A percentile compares a stretch with the other conserved stretches of the same genome.
Conservation (phyloP, 1,284 basidiomycete species). For the Exobasidium rhododendri region DNA sequence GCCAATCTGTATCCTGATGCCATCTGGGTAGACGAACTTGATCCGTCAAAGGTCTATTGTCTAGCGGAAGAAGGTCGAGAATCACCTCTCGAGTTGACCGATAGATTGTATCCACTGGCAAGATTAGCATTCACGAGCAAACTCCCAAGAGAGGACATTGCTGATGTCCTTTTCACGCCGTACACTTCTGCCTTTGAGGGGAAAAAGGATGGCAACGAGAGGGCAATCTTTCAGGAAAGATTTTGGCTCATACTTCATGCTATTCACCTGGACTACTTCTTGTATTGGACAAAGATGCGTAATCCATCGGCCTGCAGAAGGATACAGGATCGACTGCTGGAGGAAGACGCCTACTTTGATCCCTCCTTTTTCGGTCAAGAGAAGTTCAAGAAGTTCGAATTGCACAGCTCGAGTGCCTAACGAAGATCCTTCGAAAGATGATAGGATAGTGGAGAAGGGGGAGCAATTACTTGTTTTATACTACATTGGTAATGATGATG, state of each 20-base stretch:
- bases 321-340: background rate
- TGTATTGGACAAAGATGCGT: constrained; percentile 7
- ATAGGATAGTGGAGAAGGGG: too few species aligned
- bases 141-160: background rate
- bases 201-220: background rate
- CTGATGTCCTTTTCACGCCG: background rate
- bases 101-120: constrained; percentile 8
- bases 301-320: background rate
- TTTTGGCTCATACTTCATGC: constrained; percentile 1
- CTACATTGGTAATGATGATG: too few species aligned
- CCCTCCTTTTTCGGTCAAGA: background rate
- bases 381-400: background rate
- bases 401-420: too few species aligned
- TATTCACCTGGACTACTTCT: constrained; percentile 5
- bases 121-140: constrained; percentile 6
- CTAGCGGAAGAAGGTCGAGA: constrained; percentile 1
- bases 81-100: background rate
- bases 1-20: constrained; percentile 2
- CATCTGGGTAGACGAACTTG: background rate
- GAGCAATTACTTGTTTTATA: too few species aligned
- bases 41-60: background rate
- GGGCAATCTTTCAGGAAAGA: constrained; percentile 1
- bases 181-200: background rate
- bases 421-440: too few species aligned
- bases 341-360: constrained; percentile 3